Conservation (phyloP, 73 alveolate genomes). For the Paraurostyla sp. region DNA sequence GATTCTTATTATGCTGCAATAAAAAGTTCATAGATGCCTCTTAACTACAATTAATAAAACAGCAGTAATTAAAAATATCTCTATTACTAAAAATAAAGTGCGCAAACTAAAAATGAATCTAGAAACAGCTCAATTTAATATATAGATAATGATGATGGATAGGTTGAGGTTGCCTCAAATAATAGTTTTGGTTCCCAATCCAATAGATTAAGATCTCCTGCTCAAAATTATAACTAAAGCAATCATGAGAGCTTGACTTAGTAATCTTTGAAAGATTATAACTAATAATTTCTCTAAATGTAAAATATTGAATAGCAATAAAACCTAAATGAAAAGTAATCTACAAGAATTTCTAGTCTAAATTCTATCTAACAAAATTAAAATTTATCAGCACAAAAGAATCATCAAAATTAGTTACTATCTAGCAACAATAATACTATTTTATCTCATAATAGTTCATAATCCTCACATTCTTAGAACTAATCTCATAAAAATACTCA, state of each 20-base stretch:
- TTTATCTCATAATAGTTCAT: conserved; percentile 4
- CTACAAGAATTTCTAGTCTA: conserved; percentile 31
- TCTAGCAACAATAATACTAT: neutral
- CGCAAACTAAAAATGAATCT: neutral
- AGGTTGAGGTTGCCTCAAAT: conserved; percentile 14
- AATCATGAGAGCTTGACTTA: too few relatives aligned
- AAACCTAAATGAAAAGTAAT: neutral
- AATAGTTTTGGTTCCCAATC: neutral
- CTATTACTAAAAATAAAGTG: neutral
- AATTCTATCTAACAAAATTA: neutral
- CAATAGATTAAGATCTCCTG: too few relatives aligned
- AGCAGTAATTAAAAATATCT: too few relatives aligned
- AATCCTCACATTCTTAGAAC: conserved; percentile 11
- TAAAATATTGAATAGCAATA: too few relatives aligned
- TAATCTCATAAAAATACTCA: conserved; percentile 16
- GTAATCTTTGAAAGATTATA: too few relatives aligned
- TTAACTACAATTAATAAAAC: neutral
- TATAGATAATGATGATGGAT: conserved; percentile 2
- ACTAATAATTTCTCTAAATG: too few relatives aligned
- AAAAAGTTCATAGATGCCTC: neutral
- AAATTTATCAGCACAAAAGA: too few relatives aligned
- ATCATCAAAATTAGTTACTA: neutral
- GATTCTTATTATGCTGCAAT: conserved; percentile 46
- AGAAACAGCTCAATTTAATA: too few relatives aligned
- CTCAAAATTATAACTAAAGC: too few relatives aligned